Percentiles rank a stretch among this genome's conserved stretches.
Evolutionary conservation across 257 asterid species (phyloP).

Genomic region (Nicotiana attenuata): DNA sequence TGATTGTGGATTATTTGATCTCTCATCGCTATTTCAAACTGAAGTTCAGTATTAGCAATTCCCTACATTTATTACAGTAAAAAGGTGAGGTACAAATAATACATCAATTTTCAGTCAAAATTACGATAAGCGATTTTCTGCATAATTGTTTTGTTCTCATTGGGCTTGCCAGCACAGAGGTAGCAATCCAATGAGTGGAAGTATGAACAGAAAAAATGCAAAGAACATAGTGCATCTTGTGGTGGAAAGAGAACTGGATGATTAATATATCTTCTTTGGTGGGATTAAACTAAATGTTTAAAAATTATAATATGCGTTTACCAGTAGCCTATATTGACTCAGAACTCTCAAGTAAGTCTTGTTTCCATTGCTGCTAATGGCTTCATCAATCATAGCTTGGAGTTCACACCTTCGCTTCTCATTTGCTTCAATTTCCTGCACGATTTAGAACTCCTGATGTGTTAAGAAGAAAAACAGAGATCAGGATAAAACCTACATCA

Average conservation of each 20-base stretch:
- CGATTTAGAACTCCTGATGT: conserved; percentile 13
- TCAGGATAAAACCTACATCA: background rate
- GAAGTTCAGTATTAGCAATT: conserved; percentile 82
- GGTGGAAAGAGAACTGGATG: background rate
- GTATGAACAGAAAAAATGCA: background rate
- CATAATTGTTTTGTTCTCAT: background rate
- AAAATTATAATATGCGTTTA: conserved; percentile 16
- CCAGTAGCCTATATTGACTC: conserved; percentile 93
- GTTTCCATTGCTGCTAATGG: conserved; percentile 79
- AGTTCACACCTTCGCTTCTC: conserved; percentile 73
- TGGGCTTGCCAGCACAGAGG: background rate
- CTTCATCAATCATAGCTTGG: conserved; percentile 81
- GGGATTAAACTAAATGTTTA: background rate
- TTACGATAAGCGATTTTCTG: background rate
- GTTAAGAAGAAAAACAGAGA: conserved; percentile 6
- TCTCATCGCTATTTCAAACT: conserved; percentile 92
- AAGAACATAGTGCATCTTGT: background rate
- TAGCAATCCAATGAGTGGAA: background rate
- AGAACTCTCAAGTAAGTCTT: conserved; percentile 81
- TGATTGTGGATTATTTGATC: conserved; percentile 83
- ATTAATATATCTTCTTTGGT: background rate
- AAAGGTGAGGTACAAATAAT: conserved; percentile 9
- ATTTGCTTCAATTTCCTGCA: conserved; percentile 85
- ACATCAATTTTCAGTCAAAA: background rate
- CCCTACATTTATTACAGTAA: conserved; percentile 45